Evolutionary conservation across 208 protist genomes (phyloP).

Genomic region (Leishmania amazonensis): DNA sequence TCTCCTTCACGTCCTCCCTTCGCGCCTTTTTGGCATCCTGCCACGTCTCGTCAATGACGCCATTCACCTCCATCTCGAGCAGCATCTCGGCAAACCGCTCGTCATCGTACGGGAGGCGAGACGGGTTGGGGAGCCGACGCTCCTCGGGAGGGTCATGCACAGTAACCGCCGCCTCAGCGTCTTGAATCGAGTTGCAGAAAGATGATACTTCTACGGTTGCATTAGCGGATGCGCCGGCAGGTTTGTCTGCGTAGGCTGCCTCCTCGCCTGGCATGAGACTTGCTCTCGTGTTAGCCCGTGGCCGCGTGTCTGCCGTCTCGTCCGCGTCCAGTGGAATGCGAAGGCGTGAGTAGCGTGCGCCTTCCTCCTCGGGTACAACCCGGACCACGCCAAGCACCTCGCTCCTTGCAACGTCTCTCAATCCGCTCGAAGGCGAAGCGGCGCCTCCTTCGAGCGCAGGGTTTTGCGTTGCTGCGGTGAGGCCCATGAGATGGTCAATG

Average conservation of each 20-base stretch:
- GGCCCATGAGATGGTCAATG: slow-evolving; percentile 27
- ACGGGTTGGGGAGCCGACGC: slow-evolving; percentile 19
- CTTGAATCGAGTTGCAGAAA: not conserved
- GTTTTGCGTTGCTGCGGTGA: not conserved
- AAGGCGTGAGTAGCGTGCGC: slow-evolving; percentile 56
- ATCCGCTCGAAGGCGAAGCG: not conserved
- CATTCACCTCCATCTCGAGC: slow-evolving; percentile 91
- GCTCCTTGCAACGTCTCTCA: not conserved
- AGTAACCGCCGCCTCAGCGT: not conserved
- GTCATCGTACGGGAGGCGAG: slow-evolving; percentile 83
- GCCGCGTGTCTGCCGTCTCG: slow-evolving; percentile 3
- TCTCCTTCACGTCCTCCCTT: slow-evolving; percentile 82
- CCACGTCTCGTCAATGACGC: slow-evolving; percentile 86
- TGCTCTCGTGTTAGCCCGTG: slow-evolving; percentile 49
- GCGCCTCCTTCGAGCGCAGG: not conserved
- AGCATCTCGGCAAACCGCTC: slow-evolving; percentile 82
- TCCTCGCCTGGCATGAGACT: slow-evolving; percentile 30
- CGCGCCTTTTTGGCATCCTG: slow-evolving; percentile 74
- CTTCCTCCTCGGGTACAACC: slow-evolving; percentile 27
- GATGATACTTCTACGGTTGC: not conserved
- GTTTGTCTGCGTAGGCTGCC: slow-evolving; percentile 18
- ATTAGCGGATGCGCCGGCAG: not conserved
- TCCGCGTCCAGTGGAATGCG: slow-evolving; percentile 43
- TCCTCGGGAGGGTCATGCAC: not conserved
- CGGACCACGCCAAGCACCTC: slow-evolving; percentile 52